Evolutionary conservation across 169 alveolate genomes (phyloP), one percentile per base, ranked within the genome.

Genomic region (Plasmodium cynomolgi): DNA sequence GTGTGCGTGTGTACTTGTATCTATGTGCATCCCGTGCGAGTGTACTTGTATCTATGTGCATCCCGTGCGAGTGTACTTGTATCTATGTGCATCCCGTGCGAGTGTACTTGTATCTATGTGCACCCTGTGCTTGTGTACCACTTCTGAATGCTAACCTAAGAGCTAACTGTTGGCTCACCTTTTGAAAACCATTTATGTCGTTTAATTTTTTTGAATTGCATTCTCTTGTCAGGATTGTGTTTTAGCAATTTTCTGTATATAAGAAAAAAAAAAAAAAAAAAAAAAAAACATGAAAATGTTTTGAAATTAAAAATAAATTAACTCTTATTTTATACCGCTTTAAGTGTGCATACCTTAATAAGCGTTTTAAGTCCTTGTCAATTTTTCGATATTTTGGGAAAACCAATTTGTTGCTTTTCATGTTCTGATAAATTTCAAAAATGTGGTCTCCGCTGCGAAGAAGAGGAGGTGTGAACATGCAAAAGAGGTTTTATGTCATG

Each of bases 141-240:
- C 34, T 34, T 75, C 17, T 20, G 83, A 34, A 75, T 75, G 37
- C 83, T 34, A 20, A 75, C 29, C 47, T 34, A 34, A 34, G 47
- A 17, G 29, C 23, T 75, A 5, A 17, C 56, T 7, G 50, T 39
- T 90, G 54, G 82, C 33, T 80, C 20, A 88, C 29, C 34, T 20
- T 90, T 90, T 90, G 90, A 20, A 90, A 90, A 90, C 94, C 94
- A 90, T 79, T 29, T 90, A 90, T 90, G 94, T 90, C 74, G 72
- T 80, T 58, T 90, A 56, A 90, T 90, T 79, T 58, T 90, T 90
- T 79, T 90, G 83, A 90, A 90, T 80, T 90, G 91, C 75, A 90
- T 90, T 90, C 94, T 90, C 74, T 90, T 81, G 84, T 90, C 85
- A 62, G 86, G 94, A 68, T 80, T 80, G 47, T 80, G 81, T 39